These are phyloP conservation scores for Cardamine occulta DNA, from an alignment of 345 rosid genomes.

Conservation along the genomic window DNA sequence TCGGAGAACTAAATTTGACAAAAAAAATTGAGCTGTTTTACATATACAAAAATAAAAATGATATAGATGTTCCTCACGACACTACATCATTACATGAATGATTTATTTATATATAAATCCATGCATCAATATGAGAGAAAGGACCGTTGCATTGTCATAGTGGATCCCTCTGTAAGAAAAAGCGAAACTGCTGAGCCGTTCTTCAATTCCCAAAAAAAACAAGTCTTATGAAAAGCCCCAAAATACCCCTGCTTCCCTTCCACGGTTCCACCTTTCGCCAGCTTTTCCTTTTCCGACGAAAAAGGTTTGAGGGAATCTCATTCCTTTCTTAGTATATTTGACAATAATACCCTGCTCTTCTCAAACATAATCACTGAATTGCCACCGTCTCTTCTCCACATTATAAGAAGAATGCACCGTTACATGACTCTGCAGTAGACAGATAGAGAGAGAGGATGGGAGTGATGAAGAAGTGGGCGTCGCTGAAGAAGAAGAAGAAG, in stretches of 20 bases:
- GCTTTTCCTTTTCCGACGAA: conserved; percentile 28
- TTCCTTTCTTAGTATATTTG: conserved; percentile 11
- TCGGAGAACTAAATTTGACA: conserved; percentile 16
- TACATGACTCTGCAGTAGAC: conserved; percentile 1
- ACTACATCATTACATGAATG: conserved; percentile 5
- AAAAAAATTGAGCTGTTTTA: conserved; percentile 23
- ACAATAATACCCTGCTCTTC: conserved; percentile 20
- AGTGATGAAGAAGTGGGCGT: conserved; percentile 33
- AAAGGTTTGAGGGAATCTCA: conserved; percentile 29
- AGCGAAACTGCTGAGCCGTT: conserved; percentile 33
- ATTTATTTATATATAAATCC: neutral
- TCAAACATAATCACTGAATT: conserved; percentile 14
- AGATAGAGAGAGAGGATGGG: conserved; percentile 26
- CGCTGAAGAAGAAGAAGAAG: conserved; percentile 30
- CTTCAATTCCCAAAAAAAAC: neutral
- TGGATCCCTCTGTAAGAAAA: conserved; percentile 27
- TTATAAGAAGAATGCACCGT: conserved; percentile 33
- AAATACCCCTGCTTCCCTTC: conserved; percentile 30
- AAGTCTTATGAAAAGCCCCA: neutral
- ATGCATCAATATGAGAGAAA: conserved; percentile 17
- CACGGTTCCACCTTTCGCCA: conserved; percentile 32
- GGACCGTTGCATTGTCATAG: conserved; percentile 34
- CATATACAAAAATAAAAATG: neutral
- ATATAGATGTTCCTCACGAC: conserved; percentile 18
- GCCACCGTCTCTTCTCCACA: conserved; percentile 19